Evolutionary conservation across 2,329 filamentous ascomycete species (phyloP).

Genomic region (Fusarium nematophilum): DNA sequence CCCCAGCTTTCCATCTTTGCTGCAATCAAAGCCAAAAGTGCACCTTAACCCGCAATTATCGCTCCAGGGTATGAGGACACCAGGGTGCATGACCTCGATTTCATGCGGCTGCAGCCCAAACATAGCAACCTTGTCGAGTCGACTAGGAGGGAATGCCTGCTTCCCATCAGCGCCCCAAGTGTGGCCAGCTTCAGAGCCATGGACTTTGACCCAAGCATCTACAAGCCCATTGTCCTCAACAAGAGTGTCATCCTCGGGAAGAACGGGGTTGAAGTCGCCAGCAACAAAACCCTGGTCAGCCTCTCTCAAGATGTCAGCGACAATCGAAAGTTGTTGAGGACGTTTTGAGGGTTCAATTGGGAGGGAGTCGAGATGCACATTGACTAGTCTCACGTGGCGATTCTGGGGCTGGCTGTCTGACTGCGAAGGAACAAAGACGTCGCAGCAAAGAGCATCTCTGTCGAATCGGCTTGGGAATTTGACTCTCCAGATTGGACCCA

Average conservation of each 20-base stretch:
- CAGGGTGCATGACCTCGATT: conserved; percentile 34
- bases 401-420: not conserved
- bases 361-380: conserved; percentile 54
- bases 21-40: not conserved
- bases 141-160: conserved; percentile 45
- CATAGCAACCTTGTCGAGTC: conserved; percentile 52
- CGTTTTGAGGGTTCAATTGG: conserved; percentile 43
- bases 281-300: conserved; percentile 49
- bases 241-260: conserved; percentile 48
- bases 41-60: conserved; percentile 13
- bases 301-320: conserved; percentile 40
- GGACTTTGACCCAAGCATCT: conserved; percentile 50
- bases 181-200: conserved; percentile 45
- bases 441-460: conserved; percentile 50
- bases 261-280: conserved; percentile 55
- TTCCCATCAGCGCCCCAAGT: conserved; percentile 53
- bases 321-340: conserved; percentile 45
- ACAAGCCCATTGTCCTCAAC: conserved; percentile 47
- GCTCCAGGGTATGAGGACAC: conserved; percentile 7
- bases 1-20: not conserved
- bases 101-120: conserved; percentile 39
- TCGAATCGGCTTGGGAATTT: conserved; percentile 47
- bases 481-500: conserved; percentile 49
- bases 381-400: conserved; percentile 47
- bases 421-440: conserved; percentile 40